phyloP scores from a whole-genome alignment of 2,329 filamentous ascomycete genomes.

The Nannizzia gypsea region DNA sequence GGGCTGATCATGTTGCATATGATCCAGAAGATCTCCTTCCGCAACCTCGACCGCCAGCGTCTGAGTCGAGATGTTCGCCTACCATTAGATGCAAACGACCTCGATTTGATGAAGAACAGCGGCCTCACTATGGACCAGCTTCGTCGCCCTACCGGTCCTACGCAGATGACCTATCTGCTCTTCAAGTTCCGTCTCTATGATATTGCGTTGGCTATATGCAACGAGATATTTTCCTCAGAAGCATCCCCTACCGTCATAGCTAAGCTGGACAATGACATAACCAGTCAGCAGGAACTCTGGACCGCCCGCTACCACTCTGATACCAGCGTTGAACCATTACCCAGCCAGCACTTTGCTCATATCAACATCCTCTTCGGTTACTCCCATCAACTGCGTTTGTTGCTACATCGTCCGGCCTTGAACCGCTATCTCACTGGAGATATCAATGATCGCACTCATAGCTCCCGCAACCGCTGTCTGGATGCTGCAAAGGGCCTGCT shows the following conservation, averaged over 20 bases:
- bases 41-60: slow-evolving; percentile 23
- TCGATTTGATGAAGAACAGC: slow-evolving; percentile 22
- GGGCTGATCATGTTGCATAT: slow-evolving; percentile 32
- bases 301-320: slow-evolving; percentile 22
- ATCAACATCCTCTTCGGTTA: slow-evolving; percentile 32
- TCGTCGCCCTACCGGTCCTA: slow-evolving; percentile 18
- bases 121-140: slow-evolving; percentile 13
- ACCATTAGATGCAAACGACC: slow-evolving; percentile 28
- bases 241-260: slow-evolving; percentile 16
- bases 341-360: slow-evolving; percentile 28
- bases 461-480: slow-evolving; percentile 24
- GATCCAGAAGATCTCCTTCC: slow-evolving; percentile 28
- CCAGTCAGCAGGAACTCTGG: slow-evolving; percentile 22
- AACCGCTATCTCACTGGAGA: slow-evolving; percentile 25
- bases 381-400: slow-evolving; percentile 28
- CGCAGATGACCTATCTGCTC: slow-evolving; percentile 34
- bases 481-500: slow-evolving; percentile 25
- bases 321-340: slow-evolving; percentile 18
- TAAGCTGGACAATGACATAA: slow-evolving; percentile 23
- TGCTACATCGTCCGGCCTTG: slow-evolving; percentile 27
- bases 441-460: slow-evolving; percentile 21
- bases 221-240: slow-evolving; percentile 23
- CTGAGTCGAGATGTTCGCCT: slow-evolving; percentile 22
- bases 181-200: slow-evolving; percentile 28
- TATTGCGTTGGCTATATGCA: slow-evolving; percentile 27